phyloP scores from a whole-genome alignment of 257 asterid genomes.

The Vinca minor region DNA sequence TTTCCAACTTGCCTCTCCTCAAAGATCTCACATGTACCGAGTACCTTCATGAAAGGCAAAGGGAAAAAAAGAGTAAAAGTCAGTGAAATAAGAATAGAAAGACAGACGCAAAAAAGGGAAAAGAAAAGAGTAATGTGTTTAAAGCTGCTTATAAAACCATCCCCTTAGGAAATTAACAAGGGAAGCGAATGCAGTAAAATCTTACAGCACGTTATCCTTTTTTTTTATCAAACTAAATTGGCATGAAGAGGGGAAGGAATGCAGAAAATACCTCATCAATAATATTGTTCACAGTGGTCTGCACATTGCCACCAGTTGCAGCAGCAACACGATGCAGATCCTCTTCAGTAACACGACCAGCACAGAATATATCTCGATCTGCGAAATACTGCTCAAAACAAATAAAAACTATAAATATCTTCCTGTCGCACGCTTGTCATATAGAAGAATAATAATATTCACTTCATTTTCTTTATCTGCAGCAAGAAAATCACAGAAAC shows the following conservation, averaged over 20 bases:
- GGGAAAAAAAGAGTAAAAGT: neutral
- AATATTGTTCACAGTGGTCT: constrained; percentile 81
- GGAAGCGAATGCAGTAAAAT: neutral
- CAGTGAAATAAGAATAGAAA: neutral
- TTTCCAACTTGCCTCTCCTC: constrained; percentile 96
- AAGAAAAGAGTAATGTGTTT: neutral
- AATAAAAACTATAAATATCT: neutral
- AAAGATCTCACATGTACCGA: constrained; percentile 65
- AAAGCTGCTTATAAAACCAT: neutral
- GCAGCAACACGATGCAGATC: constrained; percentile 85
- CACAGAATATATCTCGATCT: constrained; percentile 88
- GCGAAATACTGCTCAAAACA: constrained; percentile 65
- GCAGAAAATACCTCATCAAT: constrained; percentile 62
- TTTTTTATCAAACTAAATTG: constrained; percentile 3
- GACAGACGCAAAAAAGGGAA: neutral
- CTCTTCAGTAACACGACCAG: constrained; percentile 91
- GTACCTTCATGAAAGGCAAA: constrained; percentile 43
- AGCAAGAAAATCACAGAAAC: too few species aligned
- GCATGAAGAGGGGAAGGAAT: neutral
- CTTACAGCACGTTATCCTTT: neutral
- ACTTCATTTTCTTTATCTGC: neutral
- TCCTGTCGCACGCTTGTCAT: neutral
- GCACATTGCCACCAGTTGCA: constrained; percentile 81
- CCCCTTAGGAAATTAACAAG: neutral
- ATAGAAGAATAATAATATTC: neutral